Evolutionary conservation across 2,329 filamentous ascomycete species (phyloP), one percentile per base, ranked within the genome.

Genomic region (Alternaria sp.): DNA sequence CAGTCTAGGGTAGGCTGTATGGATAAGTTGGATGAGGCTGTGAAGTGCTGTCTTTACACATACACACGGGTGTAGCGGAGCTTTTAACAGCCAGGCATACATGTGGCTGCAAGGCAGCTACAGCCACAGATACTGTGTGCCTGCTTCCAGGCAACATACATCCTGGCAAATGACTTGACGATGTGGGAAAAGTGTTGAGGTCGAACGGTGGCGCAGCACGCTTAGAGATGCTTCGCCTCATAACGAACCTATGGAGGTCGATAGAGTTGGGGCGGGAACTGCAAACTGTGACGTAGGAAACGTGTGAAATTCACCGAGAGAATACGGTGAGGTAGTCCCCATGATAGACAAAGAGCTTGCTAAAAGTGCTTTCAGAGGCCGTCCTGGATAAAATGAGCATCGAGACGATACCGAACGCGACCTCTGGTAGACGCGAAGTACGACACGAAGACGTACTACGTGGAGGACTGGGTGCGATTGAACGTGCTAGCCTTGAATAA

Each of bases 181-280:
- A 17, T 19, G 43, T 46, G n/a, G 46, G 50, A 30, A 15, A 58
- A 47, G 43, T 63, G 57, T 67, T 67, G 65, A 60, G 62, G 57
- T 26, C 25, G 56, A 50, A 47, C n/a, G 12, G 62, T 65, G 62
- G 65, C 65, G 59, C 62, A 67, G 65, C 28, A 17, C 12, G 19
- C 17, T 50, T 36, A 15, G 23, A 30, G 15, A 50, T 58, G 57
- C 62, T 58, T 54, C 62, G 62, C 62, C 62, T n/a, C 57, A 40
- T 30, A n/a, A 57, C 25, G 53, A 36, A 44, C 17, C 43, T 47
- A 46, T 60, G 46, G 43, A 59, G 49, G 58, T 50, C 58, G 53
- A 26, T 19, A 56, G 43, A 30, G 44, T 40, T 40, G 49, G 54
- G 63, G 61, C 57, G 49, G 21, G 47, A 53, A 44, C 21, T 21